Evolutionary conservation across 2,329 filamentous ascomycete genomes (phyloP), one percentile per base, ranked within the genome.

Genomic region (Cladosporium sp.): DNA sequence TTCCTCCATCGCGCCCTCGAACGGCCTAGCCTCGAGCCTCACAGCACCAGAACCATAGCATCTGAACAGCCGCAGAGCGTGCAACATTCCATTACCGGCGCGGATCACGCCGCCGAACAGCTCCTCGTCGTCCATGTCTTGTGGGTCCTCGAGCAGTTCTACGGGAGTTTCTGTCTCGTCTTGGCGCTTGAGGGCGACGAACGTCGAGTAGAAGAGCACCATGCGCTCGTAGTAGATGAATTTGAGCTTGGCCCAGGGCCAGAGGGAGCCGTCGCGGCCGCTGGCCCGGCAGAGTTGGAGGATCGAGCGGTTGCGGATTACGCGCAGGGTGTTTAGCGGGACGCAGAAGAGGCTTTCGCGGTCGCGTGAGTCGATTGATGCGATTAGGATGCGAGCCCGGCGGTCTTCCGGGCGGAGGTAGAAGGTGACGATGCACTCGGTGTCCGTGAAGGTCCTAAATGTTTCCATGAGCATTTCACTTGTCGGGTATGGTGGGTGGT

Each of bases 151-250:
- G 39, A 50, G 36, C 17, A 50, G 37, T 4, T 38, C 22, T 4
- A 17, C 19, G 9, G 37, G 45, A 5, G 64, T 18, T 64, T 67
- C 15, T 13, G 18, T 66, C 7, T 47, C 63, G 58, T 83, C 80
- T 58, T 83, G 79, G 7, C 73, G 72, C 54, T 82, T 80, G 65
- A 83, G 73, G 1, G 79, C 79, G 8, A 82, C 63, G 50, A 81
- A 75, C 0, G 76, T 76, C 54, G 73, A 77, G 61, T 78, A 80
- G 63, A 83, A 82, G 1, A 80, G 61, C 3, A 80, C 76, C 73
- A 83, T 76, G 79, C 78, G 69, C 63, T 83, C 80, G 50, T 80
- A 76, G 4, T 74, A 67, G 5, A 69, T 67, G 61, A 83, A 83
- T 27, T 76, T 74, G 11, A 83, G 64, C 45, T 70, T 73, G 2